These are phyloP conservation scores for Priceomyces fermenticarens DNA, from an alignment of 805 yeast species.

Conservation along the genomic window DNA sequence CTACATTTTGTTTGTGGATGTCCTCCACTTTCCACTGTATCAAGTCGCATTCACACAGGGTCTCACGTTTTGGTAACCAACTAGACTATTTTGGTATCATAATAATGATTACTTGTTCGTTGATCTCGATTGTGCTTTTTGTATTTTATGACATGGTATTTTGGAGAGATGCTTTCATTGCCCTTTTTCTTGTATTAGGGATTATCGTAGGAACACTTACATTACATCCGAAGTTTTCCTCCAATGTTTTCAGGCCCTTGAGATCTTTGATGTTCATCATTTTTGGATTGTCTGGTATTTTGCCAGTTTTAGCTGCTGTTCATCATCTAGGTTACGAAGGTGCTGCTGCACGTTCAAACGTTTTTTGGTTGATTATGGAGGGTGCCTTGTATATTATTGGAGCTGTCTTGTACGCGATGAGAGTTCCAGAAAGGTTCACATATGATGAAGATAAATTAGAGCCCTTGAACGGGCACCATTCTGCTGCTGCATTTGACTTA, in stretches of 20 bases:
- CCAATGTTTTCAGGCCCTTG: slow-evolving; percentile 68
- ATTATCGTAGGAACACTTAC: slow-evolving; percentile 60
- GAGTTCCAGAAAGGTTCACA: slow-evolving; percentile 70
- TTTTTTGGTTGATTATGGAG: slow-evolving; percentile 64
- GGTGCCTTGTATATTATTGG: slow-evolving; percentile 76
- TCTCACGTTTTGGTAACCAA: slow-evolving; percentile 59
- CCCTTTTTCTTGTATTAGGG: slow-evolving; percentile 55
- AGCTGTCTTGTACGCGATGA: slow-evolving; percentile 71
- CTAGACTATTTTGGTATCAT: slow-evolving; percentile 77
- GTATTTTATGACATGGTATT: slow-evolving; percentile 43
- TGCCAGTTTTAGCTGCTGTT: slow-evolving; percentile 64
- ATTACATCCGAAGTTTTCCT: slow-evolving; percentile 61
- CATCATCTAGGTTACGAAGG: slow-evolving; percentile 46
- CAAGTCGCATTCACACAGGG: slow-evolving; percentile 60
- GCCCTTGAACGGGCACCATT: slow-evolving; percentile 8
- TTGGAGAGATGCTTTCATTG: slow-evolving; percentile 37
- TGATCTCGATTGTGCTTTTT: slow-evolving; percentile 41
- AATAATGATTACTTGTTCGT: slow-evolving; percentile 61
- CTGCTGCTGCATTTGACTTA: slow-evolving; percentile 48
- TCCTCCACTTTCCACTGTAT: slow-evolving; percentile 66
- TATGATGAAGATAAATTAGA: slow-evolving; percentile 21
- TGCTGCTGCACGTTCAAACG: slow-evolving; percentile 49
- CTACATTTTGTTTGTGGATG: slow-evolving; percentile 56
- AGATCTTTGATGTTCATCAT: slow-evolving; percentile 75
- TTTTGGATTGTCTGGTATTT: slow-evolving; percentile 74